Percentiles rank a stretch among this genome's conserved stretches.
Evolutionary conservation across 352 stramenopile genomes (phyloP).

Genomic region (Globisporangium recalcitrans): DNA sequence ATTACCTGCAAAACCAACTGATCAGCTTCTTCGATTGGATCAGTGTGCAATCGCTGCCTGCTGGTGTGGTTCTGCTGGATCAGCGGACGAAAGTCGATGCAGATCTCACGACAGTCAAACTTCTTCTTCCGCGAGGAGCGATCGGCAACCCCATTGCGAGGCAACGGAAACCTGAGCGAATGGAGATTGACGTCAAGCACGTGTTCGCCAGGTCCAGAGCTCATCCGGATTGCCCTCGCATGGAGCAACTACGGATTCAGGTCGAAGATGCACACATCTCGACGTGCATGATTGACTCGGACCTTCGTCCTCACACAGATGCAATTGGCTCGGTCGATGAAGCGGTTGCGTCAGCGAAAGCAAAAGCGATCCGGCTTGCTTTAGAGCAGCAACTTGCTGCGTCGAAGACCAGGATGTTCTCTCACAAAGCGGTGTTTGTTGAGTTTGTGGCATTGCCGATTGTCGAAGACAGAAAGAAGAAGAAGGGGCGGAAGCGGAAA

Average conservation of each 20-base stretch:
- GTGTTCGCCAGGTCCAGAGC: constrained; percentile 40
- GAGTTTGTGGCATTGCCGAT: constrained; percentile 45
- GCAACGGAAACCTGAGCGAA: constrained; percentile 39
- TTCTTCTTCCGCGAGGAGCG: constrained; percentile 45
- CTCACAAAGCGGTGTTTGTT: constrained; percentile 33
- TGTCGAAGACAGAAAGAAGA: constrained; percentile 21
- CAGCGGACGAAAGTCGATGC: constrained; percentile 58
- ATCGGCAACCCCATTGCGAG: constrained; percentile 32
- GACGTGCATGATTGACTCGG: constrained; percentile 28
- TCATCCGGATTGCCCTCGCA: constrained; percentile 29
- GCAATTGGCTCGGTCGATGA: constrained; percentile 36
- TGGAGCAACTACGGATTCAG: constrained; percentile 52
- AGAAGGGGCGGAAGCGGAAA: constrained; percentile 13
- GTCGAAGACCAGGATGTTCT: constrained; percentile 31
- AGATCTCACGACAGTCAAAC: constrained; percentile 28
- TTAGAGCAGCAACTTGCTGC: constrained; percentile 18
- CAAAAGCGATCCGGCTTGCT: constrained; percentile 1
- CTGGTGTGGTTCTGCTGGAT: constrained; percentile 22
- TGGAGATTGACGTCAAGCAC: constrained; percentile 43
- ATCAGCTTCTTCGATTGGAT: constrained; percentile 63
- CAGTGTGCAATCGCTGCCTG: constrained; percentile 41
- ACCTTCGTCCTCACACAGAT: constrained; percentile 23
- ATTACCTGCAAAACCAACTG: constrained; percentile 58
- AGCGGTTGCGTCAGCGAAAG: constrained; percentile 17
- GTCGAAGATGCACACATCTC: constrained; percentile 33